Conservation (phyloP, 352 stramenopile species). For the Phytophthora pistaciae region DNA sequence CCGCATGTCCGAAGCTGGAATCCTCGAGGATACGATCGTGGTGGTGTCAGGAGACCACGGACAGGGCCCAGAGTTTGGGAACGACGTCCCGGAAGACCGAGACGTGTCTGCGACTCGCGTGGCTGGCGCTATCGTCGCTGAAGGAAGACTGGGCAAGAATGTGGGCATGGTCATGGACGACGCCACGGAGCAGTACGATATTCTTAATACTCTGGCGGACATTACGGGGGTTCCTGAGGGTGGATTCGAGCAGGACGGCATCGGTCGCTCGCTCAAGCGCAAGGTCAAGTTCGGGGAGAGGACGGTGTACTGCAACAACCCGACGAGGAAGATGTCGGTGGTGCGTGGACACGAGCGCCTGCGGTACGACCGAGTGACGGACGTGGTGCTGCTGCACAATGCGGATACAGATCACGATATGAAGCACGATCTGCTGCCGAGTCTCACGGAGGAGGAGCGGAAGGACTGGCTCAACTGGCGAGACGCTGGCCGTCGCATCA, state of each 20-base stretch:
- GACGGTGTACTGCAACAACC: constrained; percentile 63
- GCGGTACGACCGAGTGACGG: constrained; percentile 43
- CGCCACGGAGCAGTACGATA: constrained; percentile 42
- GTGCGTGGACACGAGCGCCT: constrained; percentile 47
- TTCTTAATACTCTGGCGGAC: constrained; percentile 50
- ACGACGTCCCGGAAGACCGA: constrained; percentile 32
- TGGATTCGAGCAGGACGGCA: constrained; percentile 41
- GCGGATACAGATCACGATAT: constrained; percentile 42
- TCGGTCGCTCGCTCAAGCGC: constrained; percentile 54
- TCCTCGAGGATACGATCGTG: constrained; percentile 62
- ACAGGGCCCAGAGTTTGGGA: constrained; percentile 46
- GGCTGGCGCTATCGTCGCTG: constrained; percentile 38
- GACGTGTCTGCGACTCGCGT: constrained; percentile 43
- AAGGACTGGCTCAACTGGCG: constrained; percentile 19
- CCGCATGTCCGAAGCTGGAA: constrained; percentile 41
- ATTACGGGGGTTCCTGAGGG: constrained; percentile 39
- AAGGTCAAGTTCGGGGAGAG: constrained; percentile 36
- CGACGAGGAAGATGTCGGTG: constrained; percentile 42
- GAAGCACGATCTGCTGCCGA: constrained; percentile 37
- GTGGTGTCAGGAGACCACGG: constrained; percentile 59
- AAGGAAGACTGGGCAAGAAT: constrained; percentile 35
- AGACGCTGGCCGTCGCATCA: constrained; percentile 37
- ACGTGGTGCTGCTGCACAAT: constrained; percentile 39
- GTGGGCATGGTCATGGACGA: constrained; percentile 37
- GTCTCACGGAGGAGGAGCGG: constrained; percentile 18